A percentile compares a stretch with the other conserved stretches of the same genome.
phyloP scores from a whole-genome alignment of 2,329 filamentous ascomycete species.

The Ceratocystis destructans region DNA sequence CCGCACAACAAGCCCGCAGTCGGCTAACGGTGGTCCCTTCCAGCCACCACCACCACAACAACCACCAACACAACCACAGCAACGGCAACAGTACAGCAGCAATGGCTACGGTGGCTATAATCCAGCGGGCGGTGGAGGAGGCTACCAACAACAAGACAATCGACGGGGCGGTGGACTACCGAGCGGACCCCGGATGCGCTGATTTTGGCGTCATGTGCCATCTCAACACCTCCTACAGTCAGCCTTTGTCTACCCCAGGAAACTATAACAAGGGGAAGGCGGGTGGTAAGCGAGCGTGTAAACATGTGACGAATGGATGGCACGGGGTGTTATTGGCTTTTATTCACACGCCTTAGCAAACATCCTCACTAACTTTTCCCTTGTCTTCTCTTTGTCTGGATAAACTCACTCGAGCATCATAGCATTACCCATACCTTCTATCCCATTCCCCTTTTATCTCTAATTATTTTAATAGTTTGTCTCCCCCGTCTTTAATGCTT shows the following conservation, averaged over 20 bases:
- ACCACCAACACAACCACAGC: neutral
- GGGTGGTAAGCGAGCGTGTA: neutral
- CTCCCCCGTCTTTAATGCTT: neutral
- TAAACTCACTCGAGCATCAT: neutral
- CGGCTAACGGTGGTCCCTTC: conserved; percentile 29
- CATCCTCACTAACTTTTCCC: neutral
- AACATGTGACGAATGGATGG: neutral
- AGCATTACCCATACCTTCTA: conserved; percentile 6
- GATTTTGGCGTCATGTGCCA: conserved; percentile 20
- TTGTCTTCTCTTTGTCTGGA: neutral
- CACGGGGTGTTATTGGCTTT: neutral
- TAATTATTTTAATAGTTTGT: neutral
- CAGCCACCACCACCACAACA: conserved; percentile 30
- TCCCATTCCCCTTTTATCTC: neutral
- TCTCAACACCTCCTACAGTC: neutral
- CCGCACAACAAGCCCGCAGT: conserved; percentile 42
- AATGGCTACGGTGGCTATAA: conserved; percentile 11
- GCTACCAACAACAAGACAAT: conserved; percentile 15
- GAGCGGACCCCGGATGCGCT: conserved; percentile 32
- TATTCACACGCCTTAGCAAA: neutral
- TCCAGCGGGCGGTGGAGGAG: conserved; percentile 24
- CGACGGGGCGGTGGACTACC: conserved; percentile 15
- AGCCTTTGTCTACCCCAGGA: too few species aligned
- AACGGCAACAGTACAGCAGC: conserved; percentile 5
- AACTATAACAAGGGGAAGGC: neutral